A percentile compares a stretch with the other conserved stretches of the same genome.
These are phyloP conservation scores for Rhizomucor pusillus DNA, from an alignment of 371 early-diverging fungal genomes.

Conservation along the genomic window DNA sequence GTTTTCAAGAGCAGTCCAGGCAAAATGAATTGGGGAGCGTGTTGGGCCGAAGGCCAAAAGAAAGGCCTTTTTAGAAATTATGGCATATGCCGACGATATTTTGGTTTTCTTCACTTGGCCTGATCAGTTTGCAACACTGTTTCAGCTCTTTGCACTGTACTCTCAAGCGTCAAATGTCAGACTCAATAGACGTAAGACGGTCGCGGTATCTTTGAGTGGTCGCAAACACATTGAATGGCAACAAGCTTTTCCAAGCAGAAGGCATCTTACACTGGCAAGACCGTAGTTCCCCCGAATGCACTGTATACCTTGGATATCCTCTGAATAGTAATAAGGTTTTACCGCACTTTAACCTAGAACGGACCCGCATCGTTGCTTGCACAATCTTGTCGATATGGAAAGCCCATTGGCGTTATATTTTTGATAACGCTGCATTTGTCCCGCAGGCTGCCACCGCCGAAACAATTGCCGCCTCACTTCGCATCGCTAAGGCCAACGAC, in stretches of 20 bases:
- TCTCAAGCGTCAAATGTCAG: constrained; percentile 15
- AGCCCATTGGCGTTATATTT: no score
- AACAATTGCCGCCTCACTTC: no score
- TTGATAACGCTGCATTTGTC: no score
- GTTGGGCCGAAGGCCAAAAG: no score
- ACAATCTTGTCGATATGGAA: no score
- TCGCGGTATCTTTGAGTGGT: constrained; percentile 19
- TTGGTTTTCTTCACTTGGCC: constrained; percentile 16
- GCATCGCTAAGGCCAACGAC: no score
- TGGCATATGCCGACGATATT: constrained; percentile 24
- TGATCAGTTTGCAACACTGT: constrained; percentile 1
- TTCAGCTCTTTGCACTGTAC: constrained; percentile 9
- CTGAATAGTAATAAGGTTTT: no score
- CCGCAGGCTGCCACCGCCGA: no score
- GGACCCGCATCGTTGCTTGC: no score
- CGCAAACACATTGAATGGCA: not conserved
- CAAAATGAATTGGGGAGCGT: no score
- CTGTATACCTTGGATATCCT: constrained; percentile 22
- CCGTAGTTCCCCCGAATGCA: not conserved
- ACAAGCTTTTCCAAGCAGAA: not conserved
- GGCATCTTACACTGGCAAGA: constrained; percentile 20
- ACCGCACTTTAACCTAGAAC: no score
- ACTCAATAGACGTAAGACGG: constrained; percentile 22
- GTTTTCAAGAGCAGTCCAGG: no score
- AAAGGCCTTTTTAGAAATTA: constrained; percentile 8